These are phyloP conservation scores for Saccharomyces kudriavzevii DNA, from an alignment of 805 yeast genomes.

Conservation along the genomic window DNA sequence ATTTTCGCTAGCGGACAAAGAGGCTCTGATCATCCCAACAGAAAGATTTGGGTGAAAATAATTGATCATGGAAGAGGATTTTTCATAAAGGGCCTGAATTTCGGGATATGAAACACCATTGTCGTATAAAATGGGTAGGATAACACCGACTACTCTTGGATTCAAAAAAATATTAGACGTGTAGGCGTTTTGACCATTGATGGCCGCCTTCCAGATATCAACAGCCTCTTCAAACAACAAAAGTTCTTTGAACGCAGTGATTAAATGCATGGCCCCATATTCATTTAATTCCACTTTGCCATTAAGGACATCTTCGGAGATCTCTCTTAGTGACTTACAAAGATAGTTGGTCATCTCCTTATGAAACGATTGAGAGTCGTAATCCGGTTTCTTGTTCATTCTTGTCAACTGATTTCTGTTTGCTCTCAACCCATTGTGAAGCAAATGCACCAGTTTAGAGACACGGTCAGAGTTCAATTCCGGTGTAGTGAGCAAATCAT, in stretches of 20 bases:
- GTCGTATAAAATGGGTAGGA: conserved; percentile 58
- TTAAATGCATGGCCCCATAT: conserved; percentile 49
- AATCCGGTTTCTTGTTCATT: conserved; percentile 51
- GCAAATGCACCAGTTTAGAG: conserved; percentile 41
- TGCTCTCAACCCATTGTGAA: conserved; percentile 49
- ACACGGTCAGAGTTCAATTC: conserved; percentile 41
- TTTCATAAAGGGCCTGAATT: conserved; percentile 47
- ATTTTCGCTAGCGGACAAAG: conserved; percentile 56
- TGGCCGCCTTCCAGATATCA: conserved; percentile 55
- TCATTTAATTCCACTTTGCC: conserved; percentile 39
- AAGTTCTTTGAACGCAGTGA: conserved; percentile 53
- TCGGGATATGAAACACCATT: conserved; percentile 57
- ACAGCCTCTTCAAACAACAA: conserved; percentile 56
- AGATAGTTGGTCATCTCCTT: conserved; percentile 45
- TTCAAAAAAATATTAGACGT: conserved; percentile 40
- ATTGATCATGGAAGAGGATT: conserved; percentile 30
- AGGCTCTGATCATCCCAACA: conserved; percentile 67
- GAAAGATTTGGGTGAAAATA: conserved; percentile 41
- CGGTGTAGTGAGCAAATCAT: conserved; percentile 37
- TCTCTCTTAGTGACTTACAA: conserved; percentile 43
- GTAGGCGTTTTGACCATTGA: conserved; percentile 18
- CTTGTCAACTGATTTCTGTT: conserved; percentile 48
- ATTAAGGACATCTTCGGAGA: conserved; percentile 42
- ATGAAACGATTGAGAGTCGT: conserved; percentile 49
- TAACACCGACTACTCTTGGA: conserved; percentile 59